Percentiles rank a stretch among this genome's conserved stretches.
These are phyloP conservation scores for Linderina pennispora DNA, from an alignment of 192 early-diverging fungal genomes.

Conservation along the genomic window DNA sequence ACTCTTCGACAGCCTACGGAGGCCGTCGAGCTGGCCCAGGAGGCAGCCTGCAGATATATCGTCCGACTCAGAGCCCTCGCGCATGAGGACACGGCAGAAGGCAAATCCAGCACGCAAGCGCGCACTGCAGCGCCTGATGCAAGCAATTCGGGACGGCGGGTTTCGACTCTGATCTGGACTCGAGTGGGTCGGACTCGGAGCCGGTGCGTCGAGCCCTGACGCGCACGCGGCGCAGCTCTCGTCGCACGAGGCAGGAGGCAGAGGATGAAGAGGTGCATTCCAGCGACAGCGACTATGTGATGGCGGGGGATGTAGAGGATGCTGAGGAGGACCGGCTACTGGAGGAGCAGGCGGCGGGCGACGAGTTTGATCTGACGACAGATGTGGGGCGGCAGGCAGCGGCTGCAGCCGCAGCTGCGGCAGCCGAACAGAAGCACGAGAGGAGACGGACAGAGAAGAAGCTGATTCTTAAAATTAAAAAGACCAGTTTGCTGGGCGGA, in stretches of 20 bases:
- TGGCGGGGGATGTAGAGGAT: constrained; percentile 2
- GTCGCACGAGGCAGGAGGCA: too few species aligned
- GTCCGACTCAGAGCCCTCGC: too few species aligned
- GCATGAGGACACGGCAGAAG: constrained; percentile 33
- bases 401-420: not conserved
- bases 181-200: not conserved
- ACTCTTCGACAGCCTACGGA: too few species aligned
- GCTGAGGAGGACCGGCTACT: not conserved
- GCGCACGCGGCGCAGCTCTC: constrained; percentile 1
- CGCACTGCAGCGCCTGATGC: constrained; percentile 27
- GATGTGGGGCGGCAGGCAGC: constrained; percentile 8
- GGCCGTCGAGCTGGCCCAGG: too few species aligned
- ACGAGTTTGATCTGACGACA: constrained; percentile 2
- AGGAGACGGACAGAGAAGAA: constrained; percentile 9
- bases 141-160: constrained; percentile 23
- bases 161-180: constrained; percentile 20
- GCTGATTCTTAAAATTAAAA: constrained; percentile 34
- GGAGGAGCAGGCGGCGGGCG: too few species aligned
- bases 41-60: too few species aligned
- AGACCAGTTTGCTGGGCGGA: not conserved
- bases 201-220: not conserved
- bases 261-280: too few species aligned
- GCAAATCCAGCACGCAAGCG: constrained; percentile 19
- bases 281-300: constrained; percentile 28
- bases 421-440: not conserved